Evolutionary conservation across 202 grass and related monocot species (phyloP).

Genomic region (Dendrocalamus latiflorus): DNA sequence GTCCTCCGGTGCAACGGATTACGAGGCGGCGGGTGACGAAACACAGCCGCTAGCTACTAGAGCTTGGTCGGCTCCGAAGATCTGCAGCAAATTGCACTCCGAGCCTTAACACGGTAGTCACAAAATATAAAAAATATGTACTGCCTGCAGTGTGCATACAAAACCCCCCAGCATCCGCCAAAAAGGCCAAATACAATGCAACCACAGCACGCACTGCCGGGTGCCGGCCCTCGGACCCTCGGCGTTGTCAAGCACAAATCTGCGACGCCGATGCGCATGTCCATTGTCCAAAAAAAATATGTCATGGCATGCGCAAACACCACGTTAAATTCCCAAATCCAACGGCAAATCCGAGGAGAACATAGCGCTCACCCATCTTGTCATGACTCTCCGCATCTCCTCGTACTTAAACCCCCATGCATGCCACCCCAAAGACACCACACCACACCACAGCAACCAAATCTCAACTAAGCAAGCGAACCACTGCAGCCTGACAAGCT

Average conservation of each 20-base stretch:
- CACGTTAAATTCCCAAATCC: neutral
- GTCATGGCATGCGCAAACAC: too few species aligned
- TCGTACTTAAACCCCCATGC: neutral
- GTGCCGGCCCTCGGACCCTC: too few species aligned
- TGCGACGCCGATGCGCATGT: neutral
- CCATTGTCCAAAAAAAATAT: neutral
- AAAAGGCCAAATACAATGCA: neutral
- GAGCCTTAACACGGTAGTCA: neutral
- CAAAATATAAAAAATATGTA: neutral
- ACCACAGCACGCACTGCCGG: neutral
- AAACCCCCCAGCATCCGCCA: neutral
- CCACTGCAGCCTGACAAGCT: neutral
- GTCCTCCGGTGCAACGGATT: too few species aligned
- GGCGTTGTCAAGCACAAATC: constrained; percentile 7
- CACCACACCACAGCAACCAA: neutral
- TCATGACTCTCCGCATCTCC: neutral
- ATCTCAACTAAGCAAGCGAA: neutral
- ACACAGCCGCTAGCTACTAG: neutral
- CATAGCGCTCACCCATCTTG: neutral
- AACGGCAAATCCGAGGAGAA: neutral
- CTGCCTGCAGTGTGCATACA: too few species aligned
- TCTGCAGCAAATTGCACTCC: neutral
- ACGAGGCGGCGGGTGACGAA: too few species aligned
- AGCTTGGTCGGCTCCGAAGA: neutral
- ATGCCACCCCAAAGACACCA: too few species aligned